These are phyloP conservation scores for Collybiopsis luxurians DNA, from an alignment of 768 basidiomycete species.

Conservation along the genomic window DNA sequence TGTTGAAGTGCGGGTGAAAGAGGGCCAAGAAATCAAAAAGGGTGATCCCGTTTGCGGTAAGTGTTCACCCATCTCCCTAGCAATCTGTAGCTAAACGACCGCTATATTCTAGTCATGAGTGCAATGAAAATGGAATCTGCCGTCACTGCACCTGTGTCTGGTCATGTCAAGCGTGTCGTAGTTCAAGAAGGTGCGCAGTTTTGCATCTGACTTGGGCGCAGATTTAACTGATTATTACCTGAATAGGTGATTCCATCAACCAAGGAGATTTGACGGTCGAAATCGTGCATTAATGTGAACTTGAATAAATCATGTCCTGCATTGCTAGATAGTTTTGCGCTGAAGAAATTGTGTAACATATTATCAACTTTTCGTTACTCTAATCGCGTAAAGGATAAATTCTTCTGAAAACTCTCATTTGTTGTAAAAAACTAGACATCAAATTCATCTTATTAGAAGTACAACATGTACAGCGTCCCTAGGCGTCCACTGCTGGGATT, in stretches of 20 bases:
- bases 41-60: constrained; percentile 92
- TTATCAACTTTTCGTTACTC: too few species aligned
- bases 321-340: too few species aligned
- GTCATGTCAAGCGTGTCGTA: constrained; percentile 90
- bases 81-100: constrained; percentile 12
- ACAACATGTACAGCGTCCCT: too few species aligned
- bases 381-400: too few species aligned
- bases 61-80: constrained; percentile 27
- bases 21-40: constrained; percentile 96
- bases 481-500: too few species aligned
- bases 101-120: constrained; percentile 64
- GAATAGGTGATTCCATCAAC: constrained; percentile 94
- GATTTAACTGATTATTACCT: constrained; percentile 7
- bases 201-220: not conserved
- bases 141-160: constrained; percentile 94
- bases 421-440: too few species aligned
- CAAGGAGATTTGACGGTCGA: constrained; percentile 92
- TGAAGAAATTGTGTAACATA: too few species aligned
- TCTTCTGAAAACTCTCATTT: too few species aligned
- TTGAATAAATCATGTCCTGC: too few species aligned
- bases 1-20: constrained; percentile 96
- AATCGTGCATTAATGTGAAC: constrained; percentile 60
- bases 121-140: constrained; percentile 99
- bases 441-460: too few species aligned
- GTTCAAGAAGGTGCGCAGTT: constrained; percentile 73